A percentile compares a stretch with the other conserved stretches of the same genome.
phyloP scores from a whole-genome alignment of 192 early-diverging fungal genomes.

The Coemansia asiatica region DNA sequence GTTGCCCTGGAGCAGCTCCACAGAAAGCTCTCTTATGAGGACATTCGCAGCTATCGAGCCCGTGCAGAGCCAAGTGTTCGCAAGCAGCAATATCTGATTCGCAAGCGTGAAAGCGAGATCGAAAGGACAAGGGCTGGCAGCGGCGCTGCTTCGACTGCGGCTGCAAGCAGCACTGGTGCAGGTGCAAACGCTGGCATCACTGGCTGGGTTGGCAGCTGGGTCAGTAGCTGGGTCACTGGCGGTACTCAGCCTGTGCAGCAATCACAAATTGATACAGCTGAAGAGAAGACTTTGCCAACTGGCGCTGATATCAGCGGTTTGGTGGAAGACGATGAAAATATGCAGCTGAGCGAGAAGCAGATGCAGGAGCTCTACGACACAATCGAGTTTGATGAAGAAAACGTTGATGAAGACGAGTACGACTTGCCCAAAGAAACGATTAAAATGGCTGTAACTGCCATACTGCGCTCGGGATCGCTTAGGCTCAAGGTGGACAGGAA shows the following conservation, averaged over 20 bases:
- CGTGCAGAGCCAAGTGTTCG: constrained; percentile 71
- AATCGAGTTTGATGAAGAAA: constrained; percentile 89
- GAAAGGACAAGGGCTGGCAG: constrained; percentile 8
- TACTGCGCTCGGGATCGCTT: constrained; percentile 78
- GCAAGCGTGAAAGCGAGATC: constrained; percentile 38
- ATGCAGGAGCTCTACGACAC: constrained; percentile 88
- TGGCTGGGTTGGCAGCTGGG: constrained; percentile 56
- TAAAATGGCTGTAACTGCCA: constrained; percentile 61
- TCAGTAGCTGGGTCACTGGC: constrained; percentile 50
- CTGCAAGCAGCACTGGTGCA: constrained; percentile 4
- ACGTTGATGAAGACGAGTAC: constrained; percentile 52
- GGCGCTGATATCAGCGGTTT: not conserved
- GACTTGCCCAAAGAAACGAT: constrained; percentile 58
- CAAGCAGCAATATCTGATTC: constrained; percentile 69
- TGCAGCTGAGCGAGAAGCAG: constrained; percentile 76
- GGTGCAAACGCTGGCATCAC: constrained; percentile 25
- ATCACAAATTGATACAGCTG: not conserved
- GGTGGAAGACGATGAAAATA: constrained; percentile 8
- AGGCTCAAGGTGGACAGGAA: constrained; percentile 63
- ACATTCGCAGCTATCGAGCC: constrained; percentile 84
- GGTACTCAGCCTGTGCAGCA: constrained; percentile 3
- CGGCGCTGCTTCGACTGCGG: constrained; percentile 1
- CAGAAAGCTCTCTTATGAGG: constrained; percentile 77
- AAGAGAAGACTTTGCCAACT: not conserved
- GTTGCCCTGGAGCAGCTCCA: constrained; percentile 68